Conservation (phyloP, 2,329 filamentous ascomycete species). For the Xylaria hypoxylon region DNA sequence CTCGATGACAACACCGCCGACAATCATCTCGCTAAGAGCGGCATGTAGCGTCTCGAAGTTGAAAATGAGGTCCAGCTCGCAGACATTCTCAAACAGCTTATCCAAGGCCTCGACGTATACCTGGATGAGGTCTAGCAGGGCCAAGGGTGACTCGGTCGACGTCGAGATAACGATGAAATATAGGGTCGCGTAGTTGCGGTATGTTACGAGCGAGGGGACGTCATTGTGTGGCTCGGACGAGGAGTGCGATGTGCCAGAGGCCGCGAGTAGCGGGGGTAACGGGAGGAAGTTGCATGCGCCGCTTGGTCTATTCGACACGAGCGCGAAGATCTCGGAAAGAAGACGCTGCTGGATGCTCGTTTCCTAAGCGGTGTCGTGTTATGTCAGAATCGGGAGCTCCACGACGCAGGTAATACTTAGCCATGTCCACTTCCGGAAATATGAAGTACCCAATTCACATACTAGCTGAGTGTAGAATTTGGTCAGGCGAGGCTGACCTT, state of each 20-base stretch:
- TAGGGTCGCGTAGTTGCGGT: conserved; percentile 97
- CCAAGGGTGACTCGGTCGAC: conserved; percentile 93
- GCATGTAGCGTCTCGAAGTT: conserved; percentile 98
- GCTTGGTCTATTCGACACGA: conserved; percentile 90
- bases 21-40: conserved; percentile 91
- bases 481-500: conserved; percentile 93
- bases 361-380: conserved; percentile 69
- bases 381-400: conserved; percentile 27
- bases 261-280: conserved; percentile 73
- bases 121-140: conserved; percentile 95
- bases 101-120: conserved; percentile 98
- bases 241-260: conserved; percentile 71
- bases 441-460: conserved; percentile 45
- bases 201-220: conserved; percentile 93
- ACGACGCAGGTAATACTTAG: neutral
- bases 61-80: conserved; percentile 97
- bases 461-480: conserved; percentile 99
- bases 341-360: conserved; percentile 96
- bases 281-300: conserved; percentile 98
- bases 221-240: conserved; percentile 81
- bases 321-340: conserved; percentile 95
- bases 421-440: conserved; percentile 17
- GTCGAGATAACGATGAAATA: conserved; percentile 99
- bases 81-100: conserved; percentile 96
- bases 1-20: conserved; percentile 94